These are phyloP conservation scores for Tolypocladium amazonense DNA, from an alignment of 2,329 filamentous ascomycete genomes.

Conservation along the genomic window DNA sequence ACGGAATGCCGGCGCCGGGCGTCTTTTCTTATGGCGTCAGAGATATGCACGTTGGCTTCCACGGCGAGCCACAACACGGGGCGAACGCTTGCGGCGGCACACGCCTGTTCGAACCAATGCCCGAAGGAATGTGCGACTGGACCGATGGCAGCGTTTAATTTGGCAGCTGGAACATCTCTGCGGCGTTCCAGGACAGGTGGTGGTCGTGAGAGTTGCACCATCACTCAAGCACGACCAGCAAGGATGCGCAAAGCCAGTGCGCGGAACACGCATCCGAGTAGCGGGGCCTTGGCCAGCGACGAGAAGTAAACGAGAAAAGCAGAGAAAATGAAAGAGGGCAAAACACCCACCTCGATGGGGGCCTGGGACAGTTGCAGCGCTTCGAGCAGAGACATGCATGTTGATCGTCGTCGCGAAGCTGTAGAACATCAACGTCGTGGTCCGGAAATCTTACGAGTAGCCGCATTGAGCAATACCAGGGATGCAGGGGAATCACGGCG, in stretches of 20 bases:
- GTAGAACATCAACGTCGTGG: background rate
- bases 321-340: background rate
- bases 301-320: background rate
- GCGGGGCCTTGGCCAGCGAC: background rate
- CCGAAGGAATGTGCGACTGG: conserved; percentile 1
- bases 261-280: background rate
- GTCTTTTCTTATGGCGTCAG: conserved; percentile 14
- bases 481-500: background rate
- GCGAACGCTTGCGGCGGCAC: background rate
- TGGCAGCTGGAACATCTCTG: background rate
- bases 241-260: background rate
- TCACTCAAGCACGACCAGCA: background rate
- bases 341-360: background rate
- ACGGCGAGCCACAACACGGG: background rate
- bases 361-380: background rate
- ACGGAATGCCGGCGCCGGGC: conserved; percentile 9
- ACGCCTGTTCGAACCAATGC: background rate
- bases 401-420: background rate
- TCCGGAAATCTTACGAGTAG: background rate
- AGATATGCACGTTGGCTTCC: conserved; percentile 13
- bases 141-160: background rate
- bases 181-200: background rate
- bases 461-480: background rate
- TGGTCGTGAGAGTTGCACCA: background rate
- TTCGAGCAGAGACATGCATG: background rate